A percentile compares a stretch with the other conserved stretches of the same genome.
These are phyloP conservation scores for Lactarius sp. DNA, from an alignment of 768 basidiomycete genomes.

Conservation along the genomic window DNA sequence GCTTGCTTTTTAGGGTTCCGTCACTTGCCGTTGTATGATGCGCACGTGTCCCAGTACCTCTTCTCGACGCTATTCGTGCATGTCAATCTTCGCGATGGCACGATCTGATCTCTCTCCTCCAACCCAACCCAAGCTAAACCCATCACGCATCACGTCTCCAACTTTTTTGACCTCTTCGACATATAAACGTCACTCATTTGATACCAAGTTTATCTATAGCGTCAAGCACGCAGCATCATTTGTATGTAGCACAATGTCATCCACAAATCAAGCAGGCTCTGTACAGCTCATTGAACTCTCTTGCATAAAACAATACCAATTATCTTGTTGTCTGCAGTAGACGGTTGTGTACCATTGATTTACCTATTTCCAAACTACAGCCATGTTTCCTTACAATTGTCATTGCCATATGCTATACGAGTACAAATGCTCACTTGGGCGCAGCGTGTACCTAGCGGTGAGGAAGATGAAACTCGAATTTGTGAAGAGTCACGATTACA, in stretches of 20 bases:
- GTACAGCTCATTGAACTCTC: background rate
- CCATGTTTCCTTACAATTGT: background rate
- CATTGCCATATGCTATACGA: background rate
- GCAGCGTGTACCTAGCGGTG: background rate
- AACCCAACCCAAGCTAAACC: background rate
- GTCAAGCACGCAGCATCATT: background rate
- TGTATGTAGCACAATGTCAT: slow-evolving; percentile 7
- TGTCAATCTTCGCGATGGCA: slow-evolving; percentile 43
- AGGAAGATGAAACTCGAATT: background rate
- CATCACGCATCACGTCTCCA: background rate
- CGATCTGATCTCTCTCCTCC: background rate
- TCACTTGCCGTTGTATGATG: slow-evolving; percentile 86
- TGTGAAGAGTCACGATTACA: background rate
- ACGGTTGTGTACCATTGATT: background rate
- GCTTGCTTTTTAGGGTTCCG: slow-evolving; percentile 63
- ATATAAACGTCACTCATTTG: background rate
- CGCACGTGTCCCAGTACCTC: slow-evolving; percentile 79
- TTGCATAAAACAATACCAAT: background rate
- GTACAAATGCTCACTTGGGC: background rate
- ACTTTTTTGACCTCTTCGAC: background rate
- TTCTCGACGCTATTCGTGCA: slow-evolving; percentile 92
- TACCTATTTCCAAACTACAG: background rate
- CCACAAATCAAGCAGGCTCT: background rate
- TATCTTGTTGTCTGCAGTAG: background rate
- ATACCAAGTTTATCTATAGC: background rate